Percentiles rank a stretch among this genome's conserved stretches.
These are phyloP conservation scores for Cyclotella choctawhatcheeana DNA, from an alignment of 108 stramenopile species.

Conservation along the genomic window DNA sequence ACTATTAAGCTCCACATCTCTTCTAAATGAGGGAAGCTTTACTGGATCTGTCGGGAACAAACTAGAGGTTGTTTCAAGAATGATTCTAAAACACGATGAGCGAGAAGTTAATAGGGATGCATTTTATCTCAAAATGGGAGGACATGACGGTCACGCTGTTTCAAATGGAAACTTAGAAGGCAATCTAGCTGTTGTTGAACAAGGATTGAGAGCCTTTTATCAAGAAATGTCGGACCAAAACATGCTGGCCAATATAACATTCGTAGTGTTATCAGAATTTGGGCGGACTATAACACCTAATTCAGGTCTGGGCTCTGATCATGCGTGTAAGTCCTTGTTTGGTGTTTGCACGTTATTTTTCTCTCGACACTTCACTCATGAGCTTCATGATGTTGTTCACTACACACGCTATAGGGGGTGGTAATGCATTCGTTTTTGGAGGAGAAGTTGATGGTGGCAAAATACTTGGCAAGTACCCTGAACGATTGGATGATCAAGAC, in stretches of 20 bases:
- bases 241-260: constrained; percentile 37
- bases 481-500: constrained; percentile 33
- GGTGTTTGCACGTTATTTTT: too few species aligned
- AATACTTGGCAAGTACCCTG: constrained; percentile 63
- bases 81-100: constrained; percentile 11
- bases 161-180: constrained; percentile 8
- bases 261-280: constrained; percentile 33
- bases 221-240: constrained; percentile 40
- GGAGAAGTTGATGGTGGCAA: constrained; percentile 58
- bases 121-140: constrained; percentile 36
- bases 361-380: too few species aligned
- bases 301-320: constrained; percentile 55
- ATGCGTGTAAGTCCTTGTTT: too few species aligned
- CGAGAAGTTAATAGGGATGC: constrained; percentile 33
- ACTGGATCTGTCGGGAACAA: constrained; percentile 19
- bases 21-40: constrained; percentile 2
- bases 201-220: constrained; percentile 37
- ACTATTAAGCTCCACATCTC: not conserved
- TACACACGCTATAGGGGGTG: too few species aligned
- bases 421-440: constrained; percentile 45
- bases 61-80: constrained; percentile 41
- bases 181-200: constrained; percentile 29
- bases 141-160: constrained; percentile 47
- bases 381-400: too few species aligned
- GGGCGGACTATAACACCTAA: constrained; percentile 44